Evolutionary conservation across 2,329 filamentous ascomycete species (phyloP).

Genomic region (Aureobasidium sp.): DNA sequence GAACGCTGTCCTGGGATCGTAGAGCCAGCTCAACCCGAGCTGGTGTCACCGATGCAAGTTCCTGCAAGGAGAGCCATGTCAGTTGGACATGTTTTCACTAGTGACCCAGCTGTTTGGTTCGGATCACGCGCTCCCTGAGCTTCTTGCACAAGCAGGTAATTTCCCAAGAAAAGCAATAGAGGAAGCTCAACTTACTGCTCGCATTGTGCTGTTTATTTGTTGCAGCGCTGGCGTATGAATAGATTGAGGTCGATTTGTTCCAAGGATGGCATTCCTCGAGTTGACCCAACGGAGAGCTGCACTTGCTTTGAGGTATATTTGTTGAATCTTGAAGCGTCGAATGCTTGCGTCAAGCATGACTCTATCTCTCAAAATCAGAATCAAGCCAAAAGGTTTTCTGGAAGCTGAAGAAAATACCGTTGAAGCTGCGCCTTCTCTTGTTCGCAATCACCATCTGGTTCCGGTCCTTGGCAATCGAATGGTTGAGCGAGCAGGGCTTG

Average conservation of each 20-base stretch:
- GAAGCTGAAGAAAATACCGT: slow-evolving; percentile 36
- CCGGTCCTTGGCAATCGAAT: slow-evolving; percentile 40
- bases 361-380: slow-evolving; percentile 31
- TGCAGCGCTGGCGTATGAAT: slow-evolving; percentile 44
- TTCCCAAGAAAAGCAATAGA: background rate
- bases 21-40: slow-evolving; percentile 49
- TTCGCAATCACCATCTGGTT: slow-evolving; percentile 42
- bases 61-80: slow-evolving; percentile 32
- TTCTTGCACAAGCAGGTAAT: background rate
- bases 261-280: slow-evolving; percentile 43
- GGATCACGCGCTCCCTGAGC: background rate
- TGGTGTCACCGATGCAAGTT: slow-evolving; percentile 51
- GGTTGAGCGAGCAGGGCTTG: slow-evolving; percentile 48
- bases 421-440: slow-evolving; percentile 50
- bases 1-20: slow-evolving; percentile 46
- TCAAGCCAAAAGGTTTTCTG: background rate
- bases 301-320: slow-evolving; percentile 51
- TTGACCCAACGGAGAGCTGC: slow-evolving; percentile 54
- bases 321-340: slow-evolving; percentile 55
- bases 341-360: slow-evolving; percentile 54
- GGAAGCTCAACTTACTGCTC: slow-evolving; percentile 26
- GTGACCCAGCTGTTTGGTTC: background rate
- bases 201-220: slow-evolving; percentile 41
- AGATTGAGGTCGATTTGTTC: slow-evolving; percentile 42
- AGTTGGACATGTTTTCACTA: background rate